Percentiles rank a stretch among this genome's conserved stretches.
phyloP scores from a whole-genome alignment of 2,329 filamentous ascomycete species.

The Aspergillus piperis region DNA sequence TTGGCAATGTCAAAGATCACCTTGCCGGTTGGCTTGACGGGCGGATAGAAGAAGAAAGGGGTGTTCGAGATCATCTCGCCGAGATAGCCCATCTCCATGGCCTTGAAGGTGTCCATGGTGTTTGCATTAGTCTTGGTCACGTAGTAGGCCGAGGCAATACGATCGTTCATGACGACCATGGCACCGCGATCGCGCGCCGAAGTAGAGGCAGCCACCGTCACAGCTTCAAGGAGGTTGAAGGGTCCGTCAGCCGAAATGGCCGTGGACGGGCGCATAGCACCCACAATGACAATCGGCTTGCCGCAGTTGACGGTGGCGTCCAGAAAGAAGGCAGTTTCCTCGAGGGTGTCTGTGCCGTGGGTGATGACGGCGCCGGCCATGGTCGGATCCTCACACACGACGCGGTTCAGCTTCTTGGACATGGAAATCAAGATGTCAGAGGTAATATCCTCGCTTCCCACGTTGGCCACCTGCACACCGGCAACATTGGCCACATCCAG shows the following conservation, averaged over 20 bases:
- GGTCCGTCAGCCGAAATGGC: slow-evolving; percentile 65
- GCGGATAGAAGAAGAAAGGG: slow-evolving; percentile 62
- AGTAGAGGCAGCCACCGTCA: slow-evolving; percentile 55
- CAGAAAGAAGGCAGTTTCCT: slow-evolving; percentile 65
- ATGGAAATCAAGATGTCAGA: slow-evolving; percentile 27
- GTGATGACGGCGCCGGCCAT: slow-evolving; percentile 49
- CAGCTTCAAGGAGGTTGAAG: slow-evolving; percentile 62
- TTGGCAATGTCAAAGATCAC: slow-evolving; percentile 18
- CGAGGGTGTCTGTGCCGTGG: slow-evolving; percentile 66
- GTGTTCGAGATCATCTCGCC: slow-evolving; percentile 60
- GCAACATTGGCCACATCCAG: slow-evolving; percentile 30
- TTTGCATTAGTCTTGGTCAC: slow-evolving; percentile 65
- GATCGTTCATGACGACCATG: slow-evolving; percentile 64
- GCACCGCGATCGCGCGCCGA: slow-evolving; percentile 54
- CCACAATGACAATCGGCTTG: slow-evolving; percentile 63
- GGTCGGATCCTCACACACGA: slow-evolving; percentile 25
- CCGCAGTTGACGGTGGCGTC: slow-evolving; percentile 58
- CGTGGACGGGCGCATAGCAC: slow-evolving; percentile 64
- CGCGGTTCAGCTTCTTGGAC: slow-evolving; percentile 22
- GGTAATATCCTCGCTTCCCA: slow-evolving; percentile 29
- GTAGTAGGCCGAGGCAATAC: slow-evolving; percentile 61
- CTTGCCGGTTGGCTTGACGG: slow-evolving; percentile 52
- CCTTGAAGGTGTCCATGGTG: slow-evolving; percentile 63
- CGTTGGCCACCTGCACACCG: slow-evolving; percentile 30
- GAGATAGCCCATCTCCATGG: slow-evolving; percentile 58